Evolutionary conservation across 257 asterid genomes (phyloP).

Genomic region (Craterostigma plantagineum): DNA sequence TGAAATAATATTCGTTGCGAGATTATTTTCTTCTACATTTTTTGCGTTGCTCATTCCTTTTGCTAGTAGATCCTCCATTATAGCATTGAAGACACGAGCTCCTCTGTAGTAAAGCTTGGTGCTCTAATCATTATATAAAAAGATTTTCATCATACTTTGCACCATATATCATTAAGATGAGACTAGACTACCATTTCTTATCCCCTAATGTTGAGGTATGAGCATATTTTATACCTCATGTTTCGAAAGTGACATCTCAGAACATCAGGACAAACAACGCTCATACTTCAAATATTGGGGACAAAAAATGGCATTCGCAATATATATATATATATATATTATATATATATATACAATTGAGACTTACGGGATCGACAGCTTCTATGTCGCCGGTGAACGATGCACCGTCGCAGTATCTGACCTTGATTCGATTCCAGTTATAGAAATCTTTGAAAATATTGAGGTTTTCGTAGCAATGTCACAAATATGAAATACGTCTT

Average conservation of each 20-base stretch:
- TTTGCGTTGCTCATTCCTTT: slow-evolving; percentile 37
- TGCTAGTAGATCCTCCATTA: slow-evolving; percentile 25
- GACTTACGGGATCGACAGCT: slow-evolving; percentile 61
- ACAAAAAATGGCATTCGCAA: no score
- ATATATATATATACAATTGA: no score
- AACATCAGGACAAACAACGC: no score
- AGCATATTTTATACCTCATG: no score
- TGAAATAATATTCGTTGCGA: not conserved
- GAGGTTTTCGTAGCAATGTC: not conserved
- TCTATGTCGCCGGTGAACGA: slow-evolving; percentile 80
- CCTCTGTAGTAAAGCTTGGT: slow-evolving; percentile 39
- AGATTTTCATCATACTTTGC: not conserved
- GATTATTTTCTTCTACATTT: slow-evolving; percentile 10
- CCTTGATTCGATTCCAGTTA: slow-evolving; percentile 67
- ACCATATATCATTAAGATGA: not conserved
- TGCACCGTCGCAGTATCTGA: slow-evolving; percentile 82
- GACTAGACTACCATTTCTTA: no score
- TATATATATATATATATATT: no score
- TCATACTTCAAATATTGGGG: no score
- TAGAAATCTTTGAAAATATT: slow-evolving; percentile 37
- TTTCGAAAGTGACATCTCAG: not conserved
- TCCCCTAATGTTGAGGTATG: no score
- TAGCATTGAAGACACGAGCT: slow-evolving; percentile 26
- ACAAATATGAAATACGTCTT: not conserved
- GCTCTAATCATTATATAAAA: slow-evolving; percentile 12